Base-by-base conservation (phyloP, 2,329 filamentous ascomycete genomes). In the Thielaviopsis punctulata region DNA sequence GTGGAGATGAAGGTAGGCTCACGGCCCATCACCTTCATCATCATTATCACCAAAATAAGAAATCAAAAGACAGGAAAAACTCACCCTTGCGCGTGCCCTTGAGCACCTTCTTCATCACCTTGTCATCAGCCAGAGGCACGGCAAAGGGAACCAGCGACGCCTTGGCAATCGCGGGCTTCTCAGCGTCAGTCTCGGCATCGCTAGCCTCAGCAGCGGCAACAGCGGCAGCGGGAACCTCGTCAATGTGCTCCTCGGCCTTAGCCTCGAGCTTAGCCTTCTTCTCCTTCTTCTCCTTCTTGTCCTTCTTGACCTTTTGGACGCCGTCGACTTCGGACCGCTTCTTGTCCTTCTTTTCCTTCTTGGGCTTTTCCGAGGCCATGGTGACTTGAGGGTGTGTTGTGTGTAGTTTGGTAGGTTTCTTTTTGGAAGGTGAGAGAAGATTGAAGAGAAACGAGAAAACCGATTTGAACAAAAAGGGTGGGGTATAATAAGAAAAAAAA, bases 121-220 rank as follows among this genome's bases (percentile, higher is more conserved):
- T 92, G 57, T 86, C 86, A 57, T 88, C 81, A 24, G 83, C 83
- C 56, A 93, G 70, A 30, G 87, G 86, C 60, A 84, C 75, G 53
- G 89, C 87, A 63, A 95, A 92, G 25, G 88, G 84, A 52, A 93
- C 86, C 47, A 93, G 71, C 54, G 82, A 79, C 60, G 73, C 71
- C 25, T 55, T 56, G 52, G 74, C 68, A 41, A 71, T 64, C 49
- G 64, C 64, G 45, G 69, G 68, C 30, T 50, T 51, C 22, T 49
- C 52, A 4, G 27, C 47, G n/a, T 44, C 63, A 60, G 24, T 64
- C 58, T 67, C 68, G 50, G 46, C 48, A 33, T 68, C 64, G 55
- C 73, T 67, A 48, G 73, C 71, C 45, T 69, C 67, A 46, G 68
- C 66, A 18, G 62, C 62, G 13, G 65, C 66, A 50, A 68, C 64